Evolutionary conservation across 805 yeast species (phyloP).

Genomic region (Lipomyces sp.): DNA sequence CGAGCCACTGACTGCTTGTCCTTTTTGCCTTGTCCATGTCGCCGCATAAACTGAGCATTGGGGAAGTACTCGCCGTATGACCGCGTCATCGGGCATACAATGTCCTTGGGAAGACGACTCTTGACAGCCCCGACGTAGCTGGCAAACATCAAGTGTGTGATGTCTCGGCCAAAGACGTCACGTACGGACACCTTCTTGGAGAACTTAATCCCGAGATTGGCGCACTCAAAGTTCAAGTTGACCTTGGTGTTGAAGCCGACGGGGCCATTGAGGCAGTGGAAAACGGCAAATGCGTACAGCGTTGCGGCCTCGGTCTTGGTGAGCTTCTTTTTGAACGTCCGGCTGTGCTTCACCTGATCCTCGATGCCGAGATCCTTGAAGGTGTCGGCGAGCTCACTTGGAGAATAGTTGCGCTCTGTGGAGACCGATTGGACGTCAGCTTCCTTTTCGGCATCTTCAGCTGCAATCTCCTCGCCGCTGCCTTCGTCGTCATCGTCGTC

Average conservation of each 20-base stretch:
- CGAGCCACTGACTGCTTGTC: no score
- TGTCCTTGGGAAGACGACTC: slow-evolving; percentile 1
- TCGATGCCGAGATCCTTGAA: not conserved
- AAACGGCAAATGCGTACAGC: slow-evolving; percentile 16
- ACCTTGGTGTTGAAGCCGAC: slow-evolving; percentile 12
- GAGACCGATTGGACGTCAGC: not conserved
- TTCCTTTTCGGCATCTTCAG: not conserved
- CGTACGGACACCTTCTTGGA: slow-evolving; percentile 3
- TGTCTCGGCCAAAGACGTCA: slow-evolving; percentile 7
- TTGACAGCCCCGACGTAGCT: slow-evolving; percentile 14
- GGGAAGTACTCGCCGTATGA: slow-evolving; percentile 17
- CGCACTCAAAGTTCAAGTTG: not conserved
- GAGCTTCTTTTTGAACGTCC: not conserved
- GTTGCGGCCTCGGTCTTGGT: slow-evolving; percentile 2
- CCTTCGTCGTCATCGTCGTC: slow-evolving; percentile 3
- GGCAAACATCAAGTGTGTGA: slow-evolving; percentile 6
- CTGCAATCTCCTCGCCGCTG: not conserved
- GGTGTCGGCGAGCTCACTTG: not conserved
- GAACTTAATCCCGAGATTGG: not conserved
- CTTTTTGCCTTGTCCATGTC: not conserved
- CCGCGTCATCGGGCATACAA: slow-evolving; percentile 11
- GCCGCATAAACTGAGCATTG: not conserved
- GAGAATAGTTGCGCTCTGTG: not conserved
- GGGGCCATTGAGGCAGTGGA: slow-evolving; percentile 15
- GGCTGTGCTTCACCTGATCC: slow-evolving; percentile 9